Conservation (phyloP, 805 yeast genomes). For the Maudiozyma serrabonitensis region DNA sequence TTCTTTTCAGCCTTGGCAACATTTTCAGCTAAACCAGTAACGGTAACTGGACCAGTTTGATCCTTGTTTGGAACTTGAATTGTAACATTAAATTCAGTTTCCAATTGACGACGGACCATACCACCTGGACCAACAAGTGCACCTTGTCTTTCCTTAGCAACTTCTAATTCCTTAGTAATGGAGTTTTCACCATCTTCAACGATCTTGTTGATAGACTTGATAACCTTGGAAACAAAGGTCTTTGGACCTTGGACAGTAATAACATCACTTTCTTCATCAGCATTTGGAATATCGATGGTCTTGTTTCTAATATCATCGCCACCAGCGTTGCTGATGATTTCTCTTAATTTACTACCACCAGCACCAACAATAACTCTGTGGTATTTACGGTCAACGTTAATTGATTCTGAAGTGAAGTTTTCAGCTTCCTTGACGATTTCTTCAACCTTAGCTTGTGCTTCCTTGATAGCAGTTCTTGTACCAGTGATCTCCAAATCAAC, state of each 20-base stretch:
- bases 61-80: constrained; percentile 57
- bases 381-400: constrained; percentile 64
- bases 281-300: constrained; percentile 50
- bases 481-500: constrained; percentile 70
- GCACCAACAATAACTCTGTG: constrained; percentile 72
- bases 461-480: constrained; percentile 61
- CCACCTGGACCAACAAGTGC: constrained; percentile 79
- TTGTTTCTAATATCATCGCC: constrained; percentile 39
- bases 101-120: constrained; percentile 57
- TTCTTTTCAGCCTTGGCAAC: constrained; percentile 54
- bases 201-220: constrained; percentile 50
- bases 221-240: constrained; percentile 57
- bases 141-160: constrained; percentile 68
- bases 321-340: constrained; percentile 72
- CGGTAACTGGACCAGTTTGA: constrained; percentile 41
- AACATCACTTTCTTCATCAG: constrained; percentile 44
- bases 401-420: constrained; percentile 45
- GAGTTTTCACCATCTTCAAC: constrained; percentile 57
- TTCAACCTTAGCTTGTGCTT: constrained; percentile 55
- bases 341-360: constrained; percentile 63
- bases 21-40: constrained; percentile 59
- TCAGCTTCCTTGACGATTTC: constrained; percentile 56
- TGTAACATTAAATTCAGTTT: constrained; percentile 54
- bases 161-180: constrained; percentile 39
- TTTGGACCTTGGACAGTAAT: constrained; percentile 70